These are phyloP conservation scores for Trebouxiophyceae sp. DNA, from an alignment of 163 green algal genomes.

Conservation along the genomic window DNA sequence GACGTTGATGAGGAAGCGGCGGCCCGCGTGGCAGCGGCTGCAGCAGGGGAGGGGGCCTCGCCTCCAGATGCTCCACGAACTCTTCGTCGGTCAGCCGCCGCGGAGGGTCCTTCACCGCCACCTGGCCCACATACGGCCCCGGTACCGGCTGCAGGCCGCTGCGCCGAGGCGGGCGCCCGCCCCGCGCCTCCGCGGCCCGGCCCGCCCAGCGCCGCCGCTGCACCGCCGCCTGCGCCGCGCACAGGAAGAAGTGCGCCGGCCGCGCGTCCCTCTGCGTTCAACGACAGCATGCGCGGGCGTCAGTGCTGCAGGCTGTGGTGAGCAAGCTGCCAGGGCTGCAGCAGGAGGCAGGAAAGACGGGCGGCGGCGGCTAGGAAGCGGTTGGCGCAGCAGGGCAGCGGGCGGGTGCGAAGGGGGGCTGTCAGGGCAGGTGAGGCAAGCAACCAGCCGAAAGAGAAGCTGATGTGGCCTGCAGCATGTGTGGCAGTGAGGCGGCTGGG, in stretches of 20 bases:
- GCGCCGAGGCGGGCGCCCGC: not conserved
- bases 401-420: no score
- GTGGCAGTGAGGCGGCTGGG: no score
- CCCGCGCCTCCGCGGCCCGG: not conserved
- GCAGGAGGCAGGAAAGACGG: no score
- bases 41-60: not conserved
- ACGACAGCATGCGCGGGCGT: no score
- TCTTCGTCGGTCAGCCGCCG: conserved; percentile 42
- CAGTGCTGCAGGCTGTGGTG: no score
- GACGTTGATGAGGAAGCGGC: no score
- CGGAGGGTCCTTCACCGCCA: conserved; percentile 20
- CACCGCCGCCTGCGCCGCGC: conserved; percentile 23
- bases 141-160: conserved; percentile 11
- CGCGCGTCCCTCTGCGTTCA: conserved; percentile 32
- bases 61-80: conserved; percentile 41
- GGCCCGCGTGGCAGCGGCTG: not conserved
- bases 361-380: no score
- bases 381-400: no score
- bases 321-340: no score
- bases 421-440: no score
- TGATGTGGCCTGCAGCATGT: no score
- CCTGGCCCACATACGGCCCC: conserved; percentile 43
- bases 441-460: no score
- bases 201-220: conserved; percentile 14
- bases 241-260: conserved; percentile 31